Base-by-base conservation (phyloP, 1,139 yeast genomes). In the Scheffersomyces insectosa region DNA sequence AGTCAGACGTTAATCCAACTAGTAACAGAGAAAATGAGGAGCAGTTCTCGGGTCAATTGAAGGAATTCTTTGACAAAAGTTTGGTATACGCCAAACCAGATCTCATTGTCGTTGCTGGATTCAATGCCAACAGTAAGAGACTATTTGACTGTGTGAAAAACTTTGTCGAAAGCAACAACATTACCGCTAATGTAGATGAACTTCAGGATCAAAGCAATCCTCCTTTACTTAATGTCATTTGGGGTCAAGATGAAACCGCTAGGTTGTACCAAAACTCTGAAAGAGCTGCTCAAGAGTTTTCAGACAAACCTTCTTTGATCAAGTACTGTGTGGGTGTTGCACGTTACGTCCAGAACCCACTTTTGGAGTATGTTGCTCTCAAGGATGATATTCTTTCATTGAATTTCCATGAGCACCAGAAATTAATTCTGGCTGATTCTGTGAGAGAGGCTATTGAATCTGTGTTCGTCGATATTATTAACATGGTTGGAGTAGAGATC, bases 241-340 rank as follows among this genome's bases (percentile, higher is more conserved):
- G 90, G 83, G 96, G 88, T 28, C 88, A 86, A 55, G 97, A 93
- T 62, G 99, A 93, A 62, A 90, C 95, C 29, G 97, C 99, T 0
- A 75, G 95, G 43, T 77, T 95, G 48, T 93, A 78, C 61, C 96
- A 91, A 63, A 82, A 85, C 57, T 88, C 97, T 0, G 79, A 75
- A 31, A 77, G 91, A 48, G 96, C 97, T 0, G 68, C 68, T 11
- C 72, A 75, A 37, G 98, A 93, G 62, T 88, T 87, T 61, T 83
- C 96, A n/a, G 96, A 88, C 57, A 87, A 88, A 52, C 84, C 97
- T 1, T 77, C 88, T 1, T 75, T 90, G 47, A 84, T 85, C n/a
- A 81, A 87, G 53, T 93, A 91, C 66, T 85, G 95, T 64, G 82
- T 91, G 52, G 97, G 91, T 1, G 73, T 93, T 49, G 98, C 95